Evolutionary conservation across 352 stramenopile genomes (phyloP).

Genomic region (Plasmopara halstedii): DNA sequence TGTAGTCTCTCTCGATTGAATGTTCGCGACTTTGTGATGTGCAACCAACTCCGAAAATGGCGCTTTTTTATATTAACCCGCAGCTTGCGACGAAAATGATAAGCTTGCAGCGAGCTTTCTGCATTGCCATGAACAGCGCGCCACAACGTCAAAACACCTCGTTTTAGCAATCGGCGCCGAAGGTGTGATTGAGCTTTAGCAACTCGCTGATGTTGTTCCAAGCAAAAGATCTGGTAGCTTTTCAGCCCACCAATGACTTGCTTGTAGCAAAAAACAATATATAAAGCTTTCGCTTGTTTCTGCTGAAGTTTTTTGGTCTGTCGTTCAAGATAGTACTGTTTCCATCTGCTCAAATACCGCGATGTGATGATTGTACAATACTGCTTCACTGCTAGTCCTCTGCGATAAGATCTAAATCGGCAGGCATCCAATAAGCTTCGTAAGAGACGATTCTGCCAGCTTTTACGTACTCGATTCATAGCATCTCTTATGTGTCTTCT

Average conservation of each 20-base stretch:
- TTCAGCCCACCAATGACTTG: constrained; percentile 13
- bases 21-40: background rate
- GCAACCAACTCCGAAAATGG: constrained; percentile 20
- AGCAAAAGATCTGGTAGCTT: constrained; percentile 3
- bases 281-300: constrained; percentile 4
- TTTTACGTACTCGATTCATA: constrained; percentile 3
- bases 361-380: no score
- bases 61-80: constrained; percentile 15
- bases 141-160: constrained; percentile 15
- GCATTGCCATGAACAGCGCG: constrained; percentile 16
- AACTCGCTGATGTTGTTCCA: background rate
- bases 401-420: constrained; percentile 14
- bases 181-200: constrained; percentile 10
- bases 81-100: constrained; percentile 14
- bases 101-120: constrained; percentile 10
- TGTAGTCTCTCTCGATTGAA: background rate
- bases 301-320: no score
- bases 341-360: no score
- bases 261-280: constrained; percentile 7
- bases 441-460: constrained; percentile 10
- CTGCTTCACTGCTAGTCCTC: constrained; percentile 2
- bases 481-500: constrained; percentile 6
- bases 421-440: constrained; percentile 9
- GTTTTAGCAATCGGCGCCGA: constrained; percentile 11
- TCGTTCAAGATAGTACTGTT: no score